Conservation (phyloP, 371 early-diverging fungal genomes). For the Mortierella polycephala region DNA sequence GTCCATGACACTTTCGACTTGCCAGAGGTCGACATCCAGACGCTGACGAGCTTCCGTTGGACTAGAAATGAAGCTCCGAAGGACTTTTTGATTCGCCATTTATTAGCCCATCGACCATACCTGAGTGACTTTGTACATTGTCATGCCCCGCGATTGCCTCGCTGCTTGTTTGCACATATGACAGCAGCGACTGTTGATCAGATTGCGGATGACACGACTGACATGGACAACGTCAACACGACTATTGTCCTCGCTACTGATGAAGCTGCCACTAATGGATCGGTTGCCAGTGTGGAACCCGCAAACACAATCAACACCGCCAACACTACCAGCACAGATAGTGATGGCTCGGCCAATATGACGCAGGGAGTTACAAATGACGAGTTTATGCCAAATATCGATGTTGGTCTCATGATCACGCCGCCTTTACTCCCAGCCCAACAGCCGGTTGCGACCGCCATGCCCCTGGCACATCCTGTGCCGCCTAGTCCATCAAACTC, state of each 20-base stretch:
- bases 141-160: conserved; percentile 37
- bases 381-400: conserved; percentile 12
- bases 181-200: conserved; percentile 2
- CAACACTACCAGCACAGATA: conserved; percentile 21
- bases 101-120: conserved; percentile 47
- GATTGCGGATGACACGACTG: conserved; percentile 11
- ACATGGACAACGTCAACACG: background rate
- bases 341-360: conserved; percentile 27
- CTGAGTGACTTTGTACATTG: conserved; percentile 48
- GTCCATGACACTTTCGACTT: conserved; percentile 52
- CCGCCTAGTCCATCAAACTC: conserved; percentile 1
- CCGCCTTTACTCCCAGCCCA: conserved; percentile 37
- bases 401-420: conserved; percentile 20
- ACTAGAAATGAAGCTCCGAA: conserved; percentile 48
- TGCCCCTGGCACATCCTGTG: conserved; percentile 29
- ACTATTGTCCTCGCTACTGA: background rate
- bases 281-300: conserved; percentile 7
- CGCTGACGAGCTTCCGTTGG: conserved; percentile 45
- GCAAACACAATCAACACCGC: conserved; percentile 22
- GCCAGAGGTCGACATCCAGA: conserved; percentile 48
- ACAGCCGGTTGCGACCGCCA: conserved; percentile 43
- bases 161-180: conserved; percentile 42
- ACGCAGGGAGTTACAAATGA: conserved; percentile 28
- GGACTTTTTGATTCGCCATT: conserved; percentile 40
- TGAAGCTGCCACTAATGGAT: conserved; percentile 8